A percentile compares a stretch with the other conserved stretches of the same genome.
Evolutionary conservation across 2,329 filamentous ascomycete genomes (phyloP).

Genomic region (Fusarium devonianum): DNA sequence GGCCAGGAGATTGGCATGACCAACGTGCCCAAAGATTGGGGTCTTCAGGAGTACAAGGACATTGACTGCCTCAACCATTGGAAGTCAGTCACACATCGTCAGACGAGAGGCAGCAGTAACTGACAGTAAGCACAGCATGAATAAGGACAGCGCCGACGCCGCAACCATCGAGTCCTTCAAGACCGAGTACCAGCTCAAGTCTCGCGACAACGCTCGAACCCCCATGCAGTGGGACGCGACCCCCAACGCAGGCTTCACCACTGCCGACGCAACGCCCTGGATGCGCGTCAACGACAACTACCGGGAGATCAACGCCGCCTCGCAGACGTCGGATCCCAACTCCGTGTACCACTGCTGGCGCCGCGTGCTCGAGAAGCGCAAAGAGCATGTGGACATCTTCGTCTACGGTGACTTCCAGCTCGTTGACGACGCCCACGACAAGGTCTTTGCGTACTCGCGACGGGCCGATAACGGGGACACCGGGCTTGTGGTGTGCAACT

Average conservation of each 20-base stretch:
- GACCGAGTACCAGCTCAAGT: slow-evolving; percentile 63
- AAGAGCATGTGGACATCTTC: slow-evolving; percentile 67
- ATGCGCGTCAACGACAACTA: slow-evolving; percentile 74
- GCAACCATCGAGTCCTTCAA: slow-evolving; percentile 48
- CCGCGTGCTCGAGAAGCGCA: slow-evolving; percentile 64
- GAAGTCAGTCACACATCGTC: slow-evolving; percentile 45
- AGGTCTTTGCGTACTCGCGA: slow-evolving; percentile 50
- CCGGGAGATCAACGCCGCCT: slow-evolving; percentile 66
- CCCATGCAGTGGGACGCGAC: slow-evolving; percentile 75
- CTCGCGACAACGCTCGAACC: slow-evolving; percentile 73
- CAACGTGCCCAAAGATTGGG: slow-evolving; percentile 68
- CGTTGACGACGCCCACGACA: slow-evolving; percentile 47
- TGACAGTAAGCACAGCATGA: slow-evolving; percentile 39
- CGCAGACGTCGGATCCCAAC: slow-evolving; percentile 55
- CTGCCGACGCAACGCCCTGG: slow-evolving; percentile 63
- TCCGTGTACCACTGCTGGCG: slow-evolving; percentile 70
- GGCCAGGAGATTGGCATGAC: slow-evolving; percentile 74
- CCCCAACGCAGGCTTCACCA: slow-evolving; percentile 70
- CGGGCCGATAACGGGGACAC: slow-evolving; percentile 42
- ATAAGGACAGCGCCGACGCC: slow-evolving; percentile 50
- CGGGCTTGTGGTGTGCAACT: slow-evolving; percentile 51
- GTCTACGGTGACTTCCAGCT: slow-evolving; percentile 67
- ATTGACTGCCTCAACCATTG: slow-evolving; percentile 65
- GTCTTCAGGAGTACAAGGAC: slow-evolving; percentile 72
- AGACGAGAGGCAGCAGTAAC: background rate